These are phyloP conservation scores for Trypanosoma avium DNA, from an alignment of 208 protist species.

Conservation along the genomic window DNA sequence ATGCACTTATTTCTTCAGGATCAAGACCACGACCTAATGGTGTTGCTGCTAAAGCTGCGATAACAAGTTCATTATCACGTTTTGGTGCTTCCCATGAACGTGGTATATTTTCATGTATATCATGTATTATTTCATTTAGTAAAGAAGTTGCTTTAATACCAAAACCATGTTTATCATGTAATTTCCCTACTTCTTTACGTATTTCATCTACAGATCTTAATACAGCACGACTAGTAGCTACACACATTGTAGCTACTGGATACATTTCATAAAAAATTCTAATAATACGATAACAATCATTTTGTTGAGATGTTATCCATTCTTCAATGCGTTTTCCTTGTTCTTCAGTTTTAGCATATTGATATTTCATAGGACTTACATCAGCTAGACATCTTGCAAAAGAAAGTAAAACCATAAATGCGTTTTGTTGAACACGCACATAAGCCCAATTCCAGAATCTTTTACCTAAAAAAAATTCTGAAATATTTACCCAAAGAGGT, in stretches of 20 bases:
- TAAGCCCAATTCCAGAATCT: slow-evolving; percentile 53
- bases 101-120: slow-evolving; percentile 55
- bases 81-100: slow-evolving; percentile 45
- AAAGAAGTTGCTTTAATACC: slow-evolving; percentile 36
- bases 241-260: slow-evolving; percentile 69
- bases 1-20: slow-evolving; percentile 51
- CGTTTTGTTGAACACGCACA: slow-evolving; percentile 73
- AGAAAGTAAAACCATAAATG: slow-evolving; percentile 76
- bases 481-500: slow-evolving; percentile 55
- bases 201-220: slow-evolving; percentile 54
- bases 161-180: slow-evolving; percentile 60
- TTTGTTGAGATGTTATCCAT: slow-evolving; percentile 59
- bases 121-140: slow-evolving; percentile 34
- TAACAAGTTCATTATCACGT: slow-evolving; percentile 59
- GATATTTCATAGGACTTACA: slow-evolving; percentile 57
- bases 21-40: slow-evolving; percentile 61
- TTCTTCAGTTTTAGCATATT: slow-evolving; percentile 38
- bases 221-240: slow-evolving; percentile 61
- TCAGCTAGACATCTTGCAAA: slow-evolving; percentile 59
- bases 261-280: slow-evolving; percentile 73
- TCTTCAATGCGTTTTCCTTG: slow-evolving; percentile 56
- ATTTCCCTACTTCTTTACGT: slow-evolving; percentile 35
- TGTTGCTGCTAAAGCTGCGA: slow-evolving; percentile 60
- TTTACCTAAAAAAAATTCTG: slow-evolving; percentile 56
- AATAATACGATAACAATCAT: slow-evolving; percentile 51